Percentiles rank a stretch among this genome's conserved stretches.
phyloP scores from a whole-genome alignment of 2,329 filamentous ascomycete species.

The Zymoseptoria brevis region DNA sequence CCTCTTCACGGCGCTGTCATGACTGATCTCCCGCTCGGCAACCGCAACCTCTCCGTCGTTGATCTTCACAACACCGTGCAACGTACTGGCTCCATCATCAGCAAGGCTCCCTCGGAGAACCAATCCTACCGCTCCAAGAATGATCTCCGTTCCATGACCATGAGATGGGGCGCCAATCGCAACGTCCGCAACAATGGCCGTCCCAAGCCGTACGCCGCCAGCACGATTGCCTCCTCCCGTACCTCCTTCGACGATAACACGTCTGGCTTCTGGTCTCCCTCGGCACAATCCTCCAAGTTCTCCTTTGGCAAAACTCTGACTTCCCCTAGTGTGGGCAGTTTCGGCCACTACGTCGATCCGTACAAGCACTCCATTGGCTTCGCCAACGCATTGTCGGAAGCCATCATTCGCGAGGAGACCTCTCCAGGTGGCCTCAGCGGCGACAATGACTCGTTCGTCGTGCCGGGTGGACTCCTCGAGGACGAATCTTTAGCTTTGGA shows the following conservation, averaged over 20 bases:
- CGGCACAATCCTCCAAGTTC: constrained; percentile 76
- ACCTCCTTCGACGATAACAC: constrained; percentile 89
- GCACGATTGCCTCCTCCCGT: constrained; percentile 78
- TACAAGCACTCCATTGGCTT: constrained; percentile 97
- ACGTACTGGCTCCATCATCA: constrained; percentile 81
- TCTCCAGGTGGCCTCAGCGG: constrained; percentile 38
- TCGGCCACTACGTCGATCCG: constrained; percentile 61
- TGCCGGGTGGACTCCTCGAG: constrained; percentile 55
- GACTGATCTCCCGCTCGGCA: constrained; percentile 29
- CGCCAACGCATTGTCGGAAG: constrained; percentile 90
- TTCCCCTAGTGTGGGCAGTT: constrained; percentile 85
- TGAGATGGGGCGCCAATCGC: constrained; percentile 54
- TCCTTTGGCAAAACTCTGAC: constrained; percentile 86
- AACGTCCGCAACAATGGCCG: constrained; percentile 74
- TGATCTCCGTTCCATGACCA: constrained; percentile 56
- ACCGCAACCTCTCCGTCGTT: constrained; percentile 56
- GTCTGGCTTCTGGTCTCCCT: constrained; percentile 77
- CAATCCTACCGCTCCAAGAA: constrained; percentile 57
- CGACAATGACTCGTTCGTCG: constrained; percentile 29
- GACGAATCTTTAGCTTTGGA: constrained; percentile 87
- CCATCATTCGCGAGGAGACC: constrained; percentile 85
- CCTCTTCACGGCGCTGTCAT: constrained; percentile 70
- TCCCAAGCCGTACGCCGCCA: constrained; percentile 65
- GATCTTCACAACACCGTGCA: constrained; percentile 46
- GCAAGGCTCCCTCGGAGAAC: constrained; percentile 83